Evolutionary conservation across 306 rosid species (phyloP).

Genomic region (Inga laurina): DNA sequence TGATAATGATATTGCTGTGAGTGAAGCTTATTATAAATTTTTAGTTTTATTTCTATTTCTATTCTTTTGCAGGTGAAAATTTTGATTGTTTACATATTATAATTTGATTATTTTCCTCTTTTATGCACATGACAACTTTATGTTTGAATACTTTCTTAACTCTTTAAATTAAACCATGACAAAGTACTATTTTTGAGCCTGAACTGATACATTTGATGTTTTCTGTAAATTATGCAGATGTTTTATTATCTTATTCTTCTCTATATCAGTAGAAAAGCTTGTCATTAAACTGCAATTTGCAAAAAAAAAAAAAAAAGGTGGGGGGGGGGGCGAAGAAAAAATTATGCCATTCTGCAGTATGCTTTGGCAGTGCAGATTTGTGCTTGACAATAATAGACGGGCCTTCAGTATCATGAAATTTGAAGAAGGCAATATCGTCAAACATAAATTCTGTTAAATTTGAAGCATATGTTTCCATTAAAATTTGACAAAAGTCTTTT

Average conservation of each 20-base stretch:
- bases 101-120: not conserved
- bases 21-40: slow-evolving; percentile 32
- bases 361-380: not conserved
- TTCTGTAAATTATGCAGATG: not conserved
- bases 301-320: too few species aligned
- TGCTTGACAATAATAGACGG: not conserved
- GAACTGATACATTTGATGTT: slow-evolving; percentile 7
- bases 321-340: too few species aligned
- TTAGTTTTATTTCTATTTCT: not conserved
- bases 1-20: slow-evolving; percentile 95
- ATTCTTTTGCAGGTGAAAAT: not conserved
- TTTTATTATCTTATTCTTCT: slow-evolving; percentile 1
- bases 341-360: not conserved
- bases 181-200: not conserved
- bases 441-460: not conserved
- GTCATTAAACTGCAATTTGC: not conserved
- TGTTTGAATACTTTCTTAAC: not conserved
- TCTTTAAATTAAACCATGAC: not conserved
- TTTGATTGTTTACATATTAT: slow-evolving; percentile 11
- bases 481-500: not conserved
- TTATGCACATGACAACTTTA: not conserved
- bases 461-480: not conserved
- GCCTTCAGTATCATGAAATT: not conserved
- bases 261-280: not conserved
- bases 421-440: not conserved